These are phyloP conservation scores for Suillus plorans DNA, from an alignment of 768 basidiomycete genomes.

Conservation along the genomic window DNA sequence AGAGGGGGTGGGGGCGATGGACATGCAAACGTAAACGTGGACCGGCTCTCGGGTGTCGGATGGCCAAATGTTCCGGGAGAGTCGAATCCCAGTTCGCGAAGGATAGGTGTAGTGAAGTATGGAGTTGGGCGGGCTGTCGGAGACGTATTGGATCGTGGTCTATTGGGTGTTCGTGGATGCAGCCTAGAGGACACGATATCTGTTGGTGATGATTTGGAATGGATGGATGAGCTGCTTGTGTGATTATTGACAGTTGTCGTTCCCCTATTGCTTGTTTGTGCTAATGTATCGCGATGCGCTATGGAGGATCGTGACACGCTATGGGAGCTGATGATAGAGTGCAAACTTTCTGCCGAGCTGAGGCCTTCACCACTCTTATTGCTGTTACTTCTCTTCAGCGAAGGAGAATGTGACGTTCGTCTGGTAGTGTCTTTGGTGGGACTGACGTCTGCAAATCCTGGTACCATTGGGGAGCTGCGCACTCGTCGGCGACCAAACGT, in stretches of 20 bases:
- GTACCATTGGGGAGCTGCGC: slow-evolving; percentile 15
- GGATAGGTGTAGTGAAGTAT: slow-evolving; percentile 27
- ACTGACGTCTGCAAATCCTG: slow-evolving; percentile 14
- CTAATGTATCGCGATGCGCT: slow-evolving; percentile 7
- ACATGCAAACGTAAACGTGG: slow-evolving; percentile 24
- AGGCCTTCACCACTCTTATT: slow-evolving; percentile 8
- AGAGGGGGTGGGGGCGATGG: slow-evolving; percentile 48
- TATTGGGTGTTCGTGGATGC: slow-evolving; percentile 26
- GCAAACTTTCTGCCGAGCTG: slow-evolving; percentile 15
- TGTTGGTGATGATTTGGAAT: slow-evolving; percentile 31
- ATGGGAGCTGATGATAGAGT: slow-evolving; percentile 20
- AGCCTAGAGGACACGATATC: slow-evolving; percentile 27
- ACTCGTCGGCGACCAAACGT: slow-evolving; percentile 34
- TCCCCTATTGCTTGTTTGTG: neutral
- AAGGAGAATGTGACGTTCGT: slow-evolving; percentile 18
- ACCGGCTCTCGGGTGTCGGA: slow-evolving; percentile 31
- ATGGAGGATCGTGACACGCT: slow-evolving; percentile 19
- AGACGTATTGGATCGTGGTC: slow-evolving; percentile 20
- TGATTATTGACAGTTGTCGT: neutral
- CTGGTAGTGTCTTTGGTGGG: slow-evolving; percentile 14
- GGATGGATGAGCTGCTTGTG: slow-evolving; percentile 14
- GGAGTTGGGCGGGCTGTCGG: slow-evolving; percentile 12
- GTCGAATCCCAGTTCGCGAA: slow-evolving; percentile 24
- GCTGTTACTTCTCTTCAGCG: slow-evolving; percentile 16
- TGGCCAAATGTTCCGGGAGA: slow-evolving; percentile 44